Base-by-base conservation (phyloP, 441 rosid genomes). In the Manihot esculenta region DNA sequence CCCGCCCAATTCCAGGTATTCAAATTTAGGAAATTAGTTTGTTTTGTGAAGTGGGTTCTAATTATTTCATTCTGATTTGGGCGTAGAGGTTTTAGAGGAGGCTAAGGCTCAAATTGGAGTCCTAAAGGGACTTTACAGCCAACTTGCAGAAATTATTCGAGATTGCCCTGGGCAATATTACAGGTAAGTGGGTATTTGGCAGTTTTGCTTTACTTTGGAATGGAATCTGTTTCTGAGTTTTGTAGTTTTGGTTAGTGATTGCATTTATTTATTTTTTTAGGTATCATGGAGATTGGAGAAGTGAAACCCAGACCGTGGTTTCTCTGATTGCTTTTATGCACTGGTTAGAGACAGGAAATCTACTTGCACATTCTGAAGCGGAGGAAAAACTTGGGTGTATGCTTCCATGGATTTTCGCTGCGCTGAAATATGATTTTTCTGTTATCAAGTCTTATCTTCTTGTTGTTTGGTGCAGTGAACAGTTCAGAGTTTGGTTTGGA, bases 221-320 rank as follows among this genome's bases (percentile, higher is more conserved):
- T 50, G 35, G 10, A n/a, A n/a, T n/a, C n/a, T n/a, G 10, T 2
- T 58, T 63, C 47, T 47, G 3, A 6, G 5, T 26, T 30, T 69
- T 12, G 64, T 57, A 21, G 70, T 6, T 49, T 42, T 68, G 55
- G 5, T 45, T 48, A 8, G 8, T 47, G 0, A 47, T 56, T 72
- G 66, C 35, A 7, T 5, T 44, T 62, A 5, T 15, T 42, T 69
- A 50, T 66, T 77, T 10, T 58, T 13, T 63, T 45, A 66, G 99
- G 85, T 94, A 87, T 85, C 96, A 90, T 80, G 94, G 92, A 57
- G 99, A 92, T 79, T 94, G 99, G 99, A 90, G 79, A 81, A 88
- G 84, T 80, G 98, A 90, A 82, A 92, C 98, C 7, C 97, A 92
- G 72, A 82, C 79, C 24, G 93, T 89, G 30, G 96, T 90, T 67